Evolutionary conservation across 169 alveolate genomes (phyloP), one percentile per base, ranked within the genome.

Genomic region (Plasmodium vinckei): DNA sequence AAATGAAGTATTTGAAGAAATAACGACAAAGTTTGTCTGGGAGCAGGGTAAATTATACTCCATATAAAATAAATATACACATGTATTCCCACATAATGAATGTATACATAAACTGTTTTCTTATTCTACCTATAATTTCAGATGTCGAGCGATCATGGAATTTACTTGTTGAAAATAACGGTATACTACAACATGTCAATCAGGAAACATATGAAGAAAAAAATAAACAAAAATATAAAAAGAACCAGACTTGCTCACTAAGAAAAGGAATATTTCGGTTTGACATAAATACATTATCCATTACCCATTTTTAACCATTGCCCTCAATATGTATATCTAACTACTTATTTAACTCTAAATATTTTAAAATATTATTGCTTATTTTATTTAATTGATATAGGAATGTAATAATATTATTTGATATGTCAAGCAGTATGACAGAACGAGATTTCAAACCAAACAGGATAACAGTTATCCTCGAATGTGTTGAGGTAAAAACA

Each of bases 121-220:
- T 44, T 21, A 39, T 69, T 69, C 77, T 12, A 25, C 42, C 42
- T 27, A 27, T 17, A 5, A 33, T 56, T 27, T 12, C 68, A 94
- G 96, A 94, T 70, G 87, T 94, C 25, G 96, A 94, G 69, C 61
- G 92, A 54, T 92, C 96, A 42, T 94, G 96, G 96, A 94, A 94
- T 46, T 89, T 90, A 54, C 92, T 94, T 47, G 94, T 94, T 10
- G 96, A 94, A 63, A 94, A 94, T 73, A 94, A 94, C 64, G 96
- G 96, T 15, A 91, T 88, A 7, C 59, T 94, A 60, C 95, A 94
- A 39, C 93, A 92, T 63, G 87, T 53, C 65, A 92, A 71, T 87
- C 93, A 88, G 60, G 88, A 87, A 49, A 87, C 70, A 12, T 13
- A 12, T 12, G 71, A 69, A 87, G 92, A 87, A 60, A 72, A 72